These are phyloP conservation scores for Aegilops tauschii DNA, from an alignment of 176 grass and related monocot genomes.

Conservation along the genomic window DNA sequence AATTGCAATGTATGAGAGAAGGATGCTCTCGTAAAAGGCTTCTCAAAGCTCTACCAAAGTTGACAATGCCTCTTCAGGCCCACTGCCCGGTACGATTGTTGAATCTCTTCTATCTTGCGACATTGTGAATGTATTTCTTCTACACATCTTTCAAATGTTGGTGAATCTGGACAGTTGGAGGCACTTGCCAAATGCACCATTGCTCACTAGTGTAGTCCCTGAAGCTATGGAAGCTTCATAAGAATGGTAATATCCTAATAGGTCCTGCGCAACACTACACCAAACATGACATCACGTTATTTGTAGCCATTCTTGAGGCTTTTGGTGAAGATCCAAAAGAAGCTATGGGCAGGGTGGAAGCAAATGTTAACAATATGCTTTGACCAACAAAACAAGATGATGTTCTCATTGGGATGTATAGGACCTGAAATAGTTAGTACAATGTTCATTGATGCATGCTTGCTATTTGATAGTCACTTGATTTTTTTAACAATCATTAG, in stretches of 20 bases:
- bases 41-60: neutral
- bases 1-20: too few species aligned
- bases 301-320: neutral
- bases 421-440: neutral
- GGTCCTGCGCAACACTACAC: neutral
- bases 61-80: neutral
- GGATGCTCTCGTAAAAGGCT: too few species aligned
- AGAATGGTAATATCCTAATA: neutral
- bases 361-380: neutral
- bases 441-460: too few species aligned
- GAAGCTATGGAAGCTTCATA: too few species aligned
- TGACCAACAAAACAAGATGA: neutral
- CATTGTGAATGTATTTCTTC: neutral
- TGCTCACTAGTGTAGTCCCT: neutral
- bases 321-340: neutral
- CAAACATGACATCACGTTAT: too few species aligned
- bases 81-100: neutral
- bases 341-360: neutral
- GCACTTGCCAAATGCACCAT: neutral
- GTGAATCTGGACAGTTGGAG: neutral
- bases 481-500: too few species aligned
- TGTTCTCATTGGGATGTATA: neutral
- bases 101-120: neutral
- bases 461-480: too few species aligned
- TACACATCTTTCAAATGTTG: neutral